Evolutionary conservation across 768 basidiomycete species (phyloP).

Genomic region (Tremella yokohamensis): DNA sequence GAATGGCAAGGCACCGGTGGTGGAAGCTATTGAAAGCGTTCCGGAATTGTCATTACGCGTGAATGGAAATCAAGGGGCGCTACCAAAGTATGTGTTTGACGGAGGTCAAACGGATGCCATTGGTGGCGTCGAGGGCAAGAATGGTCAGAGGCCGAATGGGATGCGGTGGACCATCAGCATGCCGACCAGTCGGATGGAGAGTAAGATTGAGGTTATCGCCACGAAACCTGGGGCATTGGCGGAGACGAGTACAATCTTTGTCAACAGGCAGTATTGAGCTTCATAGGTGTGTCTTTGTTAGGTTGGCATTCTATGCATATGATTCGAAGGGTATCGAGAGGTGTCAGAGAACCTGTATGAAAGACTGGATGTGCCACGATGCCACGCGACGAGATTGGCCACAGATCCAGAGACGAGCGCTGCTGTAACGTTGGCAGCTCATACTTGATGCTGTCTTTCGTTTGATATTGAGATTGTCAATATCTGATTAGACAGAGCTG

Average conservation of each 20-base stretch:
- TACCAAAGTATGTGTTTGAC: constrained; percentile 28
- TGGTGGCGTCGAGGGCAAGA: background rate
- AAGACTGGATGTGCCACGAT: too few species aligned
- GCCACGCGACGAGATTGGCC: too few species aligned
- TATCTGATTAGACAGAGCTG: too few species aligned
- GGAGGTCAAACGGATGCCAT: constrained; percentile 5
- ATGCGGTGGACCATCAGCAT: constrained; percentile 35
- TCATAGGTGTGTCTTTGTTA: too few species aligned
- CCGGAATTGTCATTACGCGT: constrained; percentile 38
- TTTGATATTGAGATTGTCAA: too few species aligned
- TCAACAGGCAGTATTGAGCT: constrained; percentile 33
- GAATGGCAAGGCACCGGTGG: background rate
- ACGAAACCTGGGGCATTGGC: constrained; percentile 29
- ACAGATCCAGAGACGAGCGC: too few species aligned
- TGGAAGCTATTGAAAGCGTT: background rate
- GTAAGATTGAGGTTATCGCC: constrained; percentile 35
- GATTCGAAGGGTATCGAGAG: too few species aligned
- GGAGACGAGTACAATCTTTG: constrained; percentile 32
- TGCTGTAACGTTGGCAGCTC: too few species aligned
- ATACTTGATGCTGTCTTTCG: too few species aligned
- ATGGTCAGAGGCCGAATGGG: constrained; percentile 18
- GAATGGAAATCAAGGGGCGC: constrained; percentile 35
- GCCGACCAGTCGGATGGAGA: constrained; percentile 28
- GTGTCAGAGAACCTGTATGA: too few species aligned
- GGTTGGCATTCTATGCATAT: too few species aligned